Evolutionary conservation across 768 basidiomycete genomes (phyloP).

Genomic region (Cyclocybe cylindracea): DNA sequence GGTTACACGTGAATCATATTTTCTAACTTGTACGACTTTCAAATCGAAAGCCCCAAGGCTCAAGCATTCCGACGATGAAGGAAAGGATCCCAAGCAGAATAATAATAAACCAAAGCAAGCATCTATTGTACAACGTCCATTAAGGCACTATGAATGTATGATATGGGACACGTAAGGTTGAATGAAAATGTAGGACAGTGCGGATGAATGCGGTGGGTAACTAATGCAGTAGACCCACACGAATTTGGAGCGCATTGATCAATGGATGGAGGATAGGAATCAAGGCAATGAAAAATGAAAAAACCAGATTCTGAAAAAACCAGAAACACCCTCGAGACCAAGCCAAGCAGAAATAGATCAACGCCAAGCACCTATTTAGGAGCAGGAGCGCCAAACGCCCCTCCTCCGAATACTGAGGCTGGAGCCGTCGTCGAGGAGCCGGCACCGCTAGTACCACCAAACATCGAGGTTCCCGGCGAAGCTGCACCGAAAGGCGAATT

Average conservation of each 20-base stretch:
- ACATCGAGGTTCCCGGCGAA: conserved; percentile 27
- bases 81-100: background rate
- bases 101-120: background rate
- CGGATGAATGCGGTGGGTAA: no score
- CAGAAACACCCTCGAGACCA: background rate
- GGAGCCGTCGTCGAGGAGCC: background rate
- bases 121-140: no score
- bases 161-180: no score
- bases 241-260: no score
- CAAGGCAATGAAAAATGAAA: background rate
- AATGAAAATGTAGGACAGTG: no score
- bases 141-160: no score
- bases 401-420: conserved; percentile 9
- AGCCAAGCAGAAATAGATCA: conserved; percentile 1
- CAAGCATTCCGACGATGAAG: no score
- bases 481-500: conserved; percentile 26
- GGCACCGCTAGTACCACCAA: conserved; percentile 24
- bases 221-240: no score
- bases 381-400: conserved; percentile 7
- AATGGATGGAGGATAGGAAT: background rate
- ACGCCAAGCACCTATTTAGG: background rate
- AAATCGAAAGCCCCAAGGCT: no score
- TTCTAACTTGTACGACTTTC: no score
- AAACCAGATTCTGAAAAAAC: background rate
- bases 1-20: background rate